phyloP scores from a whole-genome alignment of 371 early-diverging fungal species.

The Mucor piriformis region DNA sequence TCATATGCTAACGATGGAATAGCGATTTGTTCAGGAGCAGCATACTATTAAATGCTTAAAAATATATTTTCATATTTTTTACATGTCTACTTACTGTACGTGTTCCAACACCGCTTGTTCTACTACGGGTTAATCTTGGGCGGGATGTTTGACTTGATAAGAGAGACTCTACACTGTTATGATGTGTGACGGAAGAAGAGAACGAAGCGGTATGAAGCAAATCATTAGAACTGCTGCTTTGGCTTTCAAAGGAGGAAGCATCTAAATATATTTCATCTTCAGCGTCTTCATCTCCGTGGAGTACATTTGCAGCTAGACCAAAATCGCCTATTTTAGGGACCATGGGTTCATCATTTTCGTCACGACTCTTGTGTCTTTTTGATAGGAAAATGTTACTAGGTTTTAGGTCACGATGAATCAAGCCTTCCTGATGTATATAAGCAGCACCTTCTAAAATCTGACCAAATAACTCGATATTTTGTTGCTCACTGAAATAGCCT shows the following conservation, averaged over 20 bases:
- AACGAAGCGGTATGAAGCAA: neutral
- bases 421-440: slow-evolving; percentile 72
- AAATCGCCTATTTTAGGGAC: slow-evolving; percentile 87
- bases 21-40: slow-evolving; percentile 91
- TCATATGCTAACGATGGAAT: slow-evolving; percentile 57
- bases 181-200: neutral
- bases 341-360: slow-evolving; percentile 42
- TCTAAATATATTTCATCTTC: neutral
- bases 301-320: slow-evolving; percentile 74
- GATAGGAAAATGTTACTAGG: slow-evolving; percentile 79
- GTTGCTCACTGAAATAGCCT: slow-evolving; percentile 35
- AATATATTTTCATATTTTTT: neutral
- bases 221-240: neutral
- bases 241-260: slow-evolving; percentile 4
- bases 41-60: slow-evolving; percentile 61
- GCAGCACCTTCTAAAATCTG: slow-evolving; percentile 69
- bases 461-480: slow-evolving; percentile 50
- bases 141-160: neutral
- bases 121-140: slow-evolving; percentile 5
- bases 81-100: slow-evolving; percentile 61
- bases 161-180: neutral
- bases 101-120: slow-evolving; percentile 73
- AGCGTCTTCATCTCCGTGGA: neutral
- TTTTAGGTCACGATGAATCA: slow-evolving; percentile 82
- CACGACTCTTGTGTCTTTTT: slow-evolving; percentile 1